Percentiles rank a stretch among this genome's conserved stretches.
phyloP scores from a whole-genome alignment of 1,284 basidiomycete genomes.

The Sutorius eximius region DNA sequence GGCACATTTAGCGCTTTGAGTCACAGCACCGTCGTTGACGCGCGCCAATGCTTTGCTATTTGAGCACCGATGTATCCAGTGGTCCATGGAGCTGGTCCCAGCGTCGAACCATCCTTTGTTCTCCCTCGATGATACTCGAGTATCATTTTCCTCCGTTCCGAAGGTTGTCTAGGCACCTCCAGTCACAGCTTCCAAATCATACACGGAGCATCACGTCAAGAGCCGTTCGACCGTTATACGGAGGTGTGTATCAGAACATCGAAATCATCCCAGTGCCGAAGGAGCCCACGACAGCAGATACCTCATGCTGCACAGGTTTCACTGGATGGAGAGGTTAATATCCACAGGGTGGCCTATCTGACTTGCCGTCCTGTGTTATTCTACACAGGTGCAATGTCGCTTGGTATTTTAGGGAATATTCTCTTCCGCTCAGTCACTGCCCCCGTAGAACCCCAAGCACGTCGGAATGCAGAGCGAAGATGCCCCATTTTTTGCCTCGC shows the following conservation, averaged over 20 bases:
- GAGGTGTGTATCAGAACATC: background rate
- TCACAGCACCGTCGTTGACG: background rate
- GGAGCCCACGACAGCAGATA: background rate
- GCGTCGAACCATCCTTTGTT: background rate
- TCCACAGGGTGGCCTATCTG: background rate
- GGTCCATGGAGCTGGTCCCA: background rate
- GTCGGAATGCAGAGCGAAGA: background rate
- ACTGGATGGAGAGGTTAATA: constrained; percentile 1
- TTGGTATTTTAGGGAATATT: background rate
- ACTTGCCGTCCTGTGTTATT: constrained; percentile 2
- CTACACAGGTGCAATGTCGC: background rate
- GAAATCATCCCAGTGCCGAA: background rate
- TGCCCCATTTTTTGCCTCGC: background rate
- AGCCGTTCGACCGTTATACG: background rate
- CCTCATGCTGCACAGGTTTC: background rate
- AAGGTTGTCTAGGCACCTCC: background rate
- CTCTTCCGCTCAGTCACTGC: background rate
- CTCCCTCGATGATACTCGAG: background rate
- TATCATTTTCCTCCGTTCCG: background rate
- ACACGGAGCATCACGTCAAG: too few relatives aligned
- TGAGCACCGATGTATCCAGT: background rate
- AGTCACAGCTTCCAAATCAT: background rate
- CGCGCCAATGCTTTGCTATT: constrained; percentile 4
- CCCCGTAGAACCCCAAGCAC: background rate
- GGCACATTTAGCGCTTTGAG: too few relatives aligned